Evolutionary conservation across 257 asterid genomes (phyloP), one percentile per base, ranked within the genome.

Genomic region (Henckelia pumila): DNA sequence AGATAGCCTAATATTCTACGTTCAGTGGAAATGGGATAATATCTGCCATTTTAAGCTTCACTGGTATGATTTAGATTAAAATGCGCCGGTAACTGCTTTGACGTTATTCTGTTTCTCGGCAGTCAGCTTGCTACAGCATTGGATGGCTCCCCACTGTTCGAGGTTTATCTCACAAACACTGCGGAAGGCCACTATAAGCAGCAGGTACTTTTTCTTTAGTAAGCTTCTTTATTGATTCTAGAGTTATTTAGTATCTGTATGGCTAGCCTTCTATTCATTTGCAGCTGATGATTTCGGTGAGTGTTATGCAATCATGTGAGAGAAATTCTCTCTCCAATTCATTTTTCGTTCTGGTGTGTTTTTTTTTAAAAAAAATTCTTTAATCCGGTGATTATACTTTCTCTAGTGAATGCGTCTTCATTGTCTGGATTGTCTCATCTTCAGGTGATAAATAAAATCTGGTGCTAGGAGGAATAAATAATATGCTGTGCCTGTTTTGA

Each of bases 91-190:
- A 23, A 72, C 35, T 66, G 70, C 70, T 57, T 69, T 75, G 73
- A 47, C 78, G 55, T 63, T 68, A 64, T 71, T 64, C 53, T 67
- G 35, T 78, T 78, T 69, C 47, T 61, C 72, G 57, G 71, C 96
- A 90, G 99, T 83, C 96, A 93, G 92, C 90, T 93, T 72, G 92
- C 90, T 55, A 78, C 95, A 37, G 75, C 88, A 35, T 77, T 81
- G 24, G 85, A 78, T 74, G 99, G 99, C 8, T 82, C 96, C 55
- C 92, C 91, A 30, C 71, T 93, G 80, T 93, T 93, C 64, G 99
- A 93, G 78, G 86, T 93, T 61, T 93, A 84, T 73, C 95, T 88
- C 69, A 85, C 86, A 56, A 76, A 78, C 75, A 80, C 71, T 72
- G 74, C 79, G 72, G 77, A 75, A 60, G 95, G 92, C 7, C 77